phyloP scores from a whole-genome alignment of 1,139 yeast genomes.

The Suhomyces guaymorum region DNA sequence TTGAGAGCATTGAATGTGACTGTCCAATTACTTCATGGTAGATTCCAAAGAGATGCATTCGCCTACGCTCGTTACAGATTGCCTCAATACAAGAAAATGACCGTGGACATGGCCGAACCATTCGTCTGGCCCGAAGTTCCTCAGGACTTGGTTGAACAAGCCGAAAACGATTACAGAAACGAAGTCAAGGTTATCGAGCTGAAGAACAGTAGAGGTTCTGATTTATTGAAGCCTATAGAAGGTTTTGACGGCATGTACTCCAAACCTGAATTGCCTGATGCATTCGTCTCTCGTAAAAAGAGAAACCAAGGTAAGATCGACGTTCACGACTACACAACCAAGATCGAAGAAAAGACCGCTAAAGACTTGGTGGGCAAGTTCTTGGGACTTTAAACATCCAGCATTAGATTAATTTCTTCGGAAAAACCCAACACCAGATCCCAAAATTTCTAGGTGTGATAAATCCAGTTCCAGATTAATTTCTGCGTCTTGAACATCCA shows the following conservation, averaged over 20 bases:
- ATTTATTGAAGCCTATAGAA: conserved; percentile 61
- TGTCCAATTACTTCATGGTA: conserved; percentile 78
- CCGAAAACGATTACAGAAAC: conserved; percentile 26
- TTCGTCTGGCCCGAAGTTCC: conserved; percentile 87
- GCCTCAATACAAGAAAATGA: conserved; percentile 90
- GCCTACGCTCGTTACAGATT: conserved; percentile 73
- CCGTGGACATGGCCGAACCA: conserved; percentile 90
- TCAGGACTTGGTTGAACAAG: conserved; percentile 24
- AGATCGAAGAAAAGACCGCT: conserved; percentile 29
- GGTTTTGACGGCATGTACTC: conserved; percentile 80
- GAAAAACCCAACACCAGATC: no score
- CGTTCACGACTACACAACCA: conserved; percentile 30
- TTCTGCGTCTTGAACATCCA: no score
- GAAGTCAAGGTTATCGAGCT: conserved; percentile 31
- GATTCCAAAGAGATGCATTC: conserved; percentile 59
- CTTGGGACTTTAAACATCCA: conserved; percentile 20
- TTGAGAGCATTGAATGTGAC: conserved; percentile 85
- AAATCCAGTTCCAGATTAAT: no score
- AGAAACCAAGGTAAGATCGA: conserved; percentile 44
- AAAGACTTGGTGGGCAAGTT: conserved; percentile 33
- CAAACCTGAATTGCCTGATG: conserved; percentile 68
- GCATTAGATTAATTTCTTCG: no score
- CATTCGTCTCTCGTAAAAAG: conserved; percentile 61
- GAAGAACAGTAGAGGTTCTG: conserved; percentile 58
- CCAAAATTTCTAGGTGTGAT: no score